phyloP scores from a whole-genome alignment of 192 early-diverging fungal genomes.

The Kickxella alabastrina region DNA sequence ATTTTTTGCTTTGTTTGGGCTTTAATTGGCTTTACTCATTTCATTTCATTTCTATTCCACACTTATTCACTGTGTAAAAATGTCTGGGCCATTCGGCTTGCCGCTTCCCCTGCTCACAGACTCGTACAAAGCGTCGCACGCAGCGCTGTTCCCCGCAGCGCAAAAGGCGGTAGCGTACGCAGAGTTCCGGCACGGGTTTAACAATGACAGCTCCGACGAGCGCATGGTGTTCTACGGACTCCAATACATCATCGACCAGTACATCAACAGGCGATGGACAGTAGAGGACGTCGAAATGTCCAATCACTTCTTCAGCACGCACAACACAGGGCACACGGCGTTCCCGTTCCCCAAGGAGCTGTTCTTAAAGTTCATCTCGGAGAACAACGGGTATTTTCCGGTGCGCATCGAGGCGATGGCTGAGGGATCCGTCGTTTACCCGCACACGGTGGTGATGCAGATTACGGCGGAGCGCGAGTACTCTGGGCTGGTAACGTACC shows the following conservation, averaged over 20 bases:
- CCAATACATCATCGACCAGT: constrained; percentile 79
- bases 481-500: constrained; percentile 71
- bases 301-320: constrained; percentile 67
- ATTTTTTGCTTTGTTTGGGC: too few relatives aligned
- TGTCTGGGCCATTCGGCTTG: constrained; percentile 52
- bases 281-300: constrained; percentile 63
- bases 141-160: constrained; percentile 69
- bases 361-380: constrained; percentile 71
- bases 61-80: too few relatives aligned
- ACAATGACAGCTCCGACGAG: constrained; percentile 63
- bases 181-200: constrained; percentile 69
- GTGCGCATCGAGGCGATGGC: constrained; percentile 73
- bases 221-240: constrained; percentile 83
- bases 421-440: constrained; percentile 77
- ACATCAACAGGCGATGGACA: constrained; percentile 66
- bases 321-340: constrained; percentile 61
- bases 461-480: constrained; percentile 73
- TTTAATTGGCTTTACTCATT: too few relatives aligned
- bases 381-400: constrained; percentile 83
- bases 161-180: constrained; percentile 73
- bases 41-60: too few relatives aligned
- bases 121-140: constrained; percentile 81
- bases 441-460: constrained; percentile 78
- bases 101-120: constrained; percentile 73
- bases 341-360: constrained; percentile 78